Base-by-base conservation (phyloP, 192 early-diverging fungal genomes). In the Podila epigama region DNA sequence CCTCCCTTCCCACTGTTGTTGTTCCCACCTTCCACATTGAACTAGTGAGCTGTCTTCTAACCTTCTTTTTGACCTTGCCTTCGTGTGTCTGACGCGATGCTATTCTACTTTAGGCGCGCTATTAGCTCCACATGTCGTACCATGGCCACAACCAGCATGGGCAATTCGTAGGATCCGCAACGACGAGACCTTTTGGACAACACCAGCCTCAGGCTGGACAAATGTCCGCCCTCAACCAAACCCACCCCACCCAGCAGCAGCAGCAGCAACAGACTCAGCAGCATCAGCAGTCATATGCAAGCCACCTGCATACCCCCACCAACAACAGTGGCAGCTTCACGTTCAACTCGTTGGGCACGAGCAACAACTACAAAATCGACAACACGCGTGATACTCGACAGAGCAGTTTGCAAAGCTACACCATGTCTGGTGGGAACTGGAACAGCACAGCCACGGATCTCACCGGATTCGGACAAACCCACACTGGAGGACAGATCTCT, bases 101-200 rank as follows among this genome's bases (percentile, higher is more conserved):
- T 27, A 55, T 32, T 27, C 53, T 25, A 35, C 31, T 57, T 22
- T 25, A 15, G 33, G 35, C 15, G 20, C 32, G 34, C 12, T 6
- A 60, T 8, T 25, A 18, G 28, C 20, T 28, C 27, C 16, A 16
- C 44, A 75, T 75, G 72, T 60, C 72, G 9, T 75, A 75, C 27
- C 65, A 75, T 40, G 51, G 57, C 32, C 72, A 75, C 32, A 75
- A 75, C 53, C 72, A 51, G 36, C 71, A 75, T 22, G 71, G 65
- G n/a, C 72, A 67, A 48, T 75, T 75, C 51, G 7, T 62, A 15
- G 60, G 72, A 13, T 52, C 70, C 4, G 52, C 72, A 57, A 53
- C 72, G 18, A 44, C 69, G 15, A 58, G 72, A n/a, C 62, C 53
- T 4, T 75, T 67, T 59, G 42, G 59, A 2, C 65, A 60, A 22